Evolutionary conservation across 2,329 filamentous ascomycete species (phyloP).

Genomic region (Pleoardoris graminearum): DNA sequence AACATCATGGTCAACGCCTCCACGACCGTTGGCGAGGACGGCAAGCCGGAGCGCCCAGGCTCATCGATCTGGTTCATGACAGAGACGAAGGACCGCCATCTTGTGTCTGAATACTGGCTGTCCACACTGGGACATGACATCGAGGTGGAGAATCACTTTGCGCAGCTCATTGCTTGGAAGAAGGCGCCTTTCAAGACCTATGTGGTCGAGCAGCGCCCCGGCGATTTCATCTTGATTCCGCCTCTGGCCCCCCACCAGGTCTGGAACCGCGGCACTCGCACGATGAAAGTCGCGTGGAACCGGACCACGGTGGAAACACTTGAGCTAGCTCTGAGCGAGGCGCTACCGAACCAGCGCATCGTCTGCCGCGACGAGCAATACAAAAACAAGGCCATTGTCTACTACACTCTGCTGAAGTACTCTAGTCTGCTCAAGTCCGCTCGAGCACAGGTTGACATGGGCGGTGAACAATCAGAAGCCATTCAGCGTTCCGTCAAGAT

Average conservation of each 20-base stretch:
- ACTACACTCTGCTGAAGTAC: conserved; percentile 84
- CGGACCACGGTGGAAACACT: conserved; percentile 90
- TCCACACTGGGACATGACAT: conserved; percentile 94
- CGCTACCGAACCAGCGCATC: conserved; percentile 82
- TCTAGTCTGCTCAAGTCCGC: conserved; percentile 62
- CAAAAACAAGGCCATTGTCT: conserved; percentile 96
- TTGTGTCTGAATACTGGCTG: conserved; percentile 91
- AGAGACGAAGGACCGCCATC: conserved; percentile 85
- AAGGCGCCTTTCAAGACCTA: conserved; percentile 92
- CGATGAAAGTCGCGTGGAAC: conserved; percentile 98
- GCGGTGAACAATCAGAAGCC: conserved; percentile 41
- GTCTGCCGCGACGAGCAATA: conserved; percentile 98
- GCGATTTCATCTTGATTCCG: conserved; percentile 92
- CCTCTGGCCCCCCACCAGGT: conserved; percentile 95
- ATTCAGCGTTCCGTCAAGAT: conserved; percentile 55
- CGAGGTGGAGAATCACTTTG: conserved; percentile 95
- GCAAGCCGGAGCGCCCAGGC: conserved; percentile 73
- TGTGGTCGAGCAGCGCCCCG: conserved; percentile 84
- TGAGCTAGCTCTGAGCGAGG: conserved; percentile 81
- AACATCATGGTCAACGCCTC: conserved; percentile 99
- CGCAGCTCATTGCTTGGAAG: conserved; percentile 93
- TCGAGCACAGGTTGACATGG: conserved; percentile 56
- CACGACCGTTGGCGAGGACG: conserved; percentile 62
- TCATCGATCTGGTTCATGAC: conserved; percentile 99
- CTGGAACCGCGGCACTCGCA: conserved; percentile 94